phyloP scores from a whole-genome alignment of 768 basidiomycete genomes.

The Fomitopsis pulvina region DNA sequence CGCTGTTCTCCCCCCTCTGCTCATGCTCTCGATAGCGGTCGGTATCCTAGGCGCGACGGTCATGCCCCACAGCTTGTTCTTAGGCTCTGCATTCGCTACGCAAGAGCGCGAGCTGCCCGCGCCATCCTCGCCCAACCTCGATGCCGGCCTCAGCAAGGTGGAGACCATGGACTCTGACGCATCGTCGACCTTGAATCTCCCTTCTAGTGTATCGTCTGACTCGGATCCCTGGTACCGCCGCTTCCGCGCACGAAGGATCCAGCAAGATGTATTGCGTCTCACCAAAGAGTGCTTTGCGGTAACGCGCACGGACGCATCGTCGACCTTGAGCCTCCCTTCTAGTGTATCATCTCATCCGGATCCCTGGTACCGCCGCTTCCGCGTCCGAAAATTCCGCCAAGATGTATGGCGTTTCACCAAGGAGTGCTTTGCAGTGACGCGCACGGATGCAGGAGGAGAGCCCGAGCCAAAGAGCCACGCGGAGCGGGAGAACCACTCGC shows the following conservation, averaged over 20 bases:
- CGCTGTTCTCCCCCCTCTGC: constrained; percentile 9
- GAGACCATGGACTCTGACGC: neutral
- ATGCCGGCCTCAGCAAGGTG: constrained; percentile 5
- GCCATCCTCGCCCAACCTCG: neutral
- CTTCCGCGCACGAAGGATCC: neutral
- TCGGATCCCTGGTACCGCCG: neutral
- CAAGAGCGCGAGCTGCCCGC: constrained; percentile 53
- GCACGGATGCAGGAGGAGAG: constrained; percentile 19
- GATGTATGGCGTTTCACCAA: neutral
- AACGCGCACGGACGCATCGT: constrained; percentile 17
- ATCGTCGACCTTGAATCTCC: neutral
- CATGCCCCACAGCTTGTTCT: constrained; percentile 91
- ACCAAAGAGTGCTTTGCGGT: neutral
- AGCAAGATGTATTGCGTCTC: neutral
- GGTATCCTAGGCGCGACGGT: constrained; percentile 81
- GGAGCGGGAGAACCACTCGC: constrained; percentile 26
- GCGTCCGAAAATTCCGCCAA: neutral
- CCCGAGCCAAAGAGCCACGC: constrained; percentile 38
- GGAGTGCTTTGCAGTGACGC: constrained; percentile 3
- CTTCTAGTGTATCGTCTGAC: neutral
- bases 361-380: neutral
- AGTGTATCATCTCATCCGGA: too few relatives aligned
- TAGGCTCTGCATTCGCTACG: constrained; percentile 81
- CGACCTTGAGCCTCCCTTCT: too few relatives aligned
- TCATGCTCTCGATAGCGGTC: constrained; percentile 36